phyloP scores from a whole-genome alignment of 2,329 filamentous ascomycete genomes.

The Seiridium unicorne region DNA sequence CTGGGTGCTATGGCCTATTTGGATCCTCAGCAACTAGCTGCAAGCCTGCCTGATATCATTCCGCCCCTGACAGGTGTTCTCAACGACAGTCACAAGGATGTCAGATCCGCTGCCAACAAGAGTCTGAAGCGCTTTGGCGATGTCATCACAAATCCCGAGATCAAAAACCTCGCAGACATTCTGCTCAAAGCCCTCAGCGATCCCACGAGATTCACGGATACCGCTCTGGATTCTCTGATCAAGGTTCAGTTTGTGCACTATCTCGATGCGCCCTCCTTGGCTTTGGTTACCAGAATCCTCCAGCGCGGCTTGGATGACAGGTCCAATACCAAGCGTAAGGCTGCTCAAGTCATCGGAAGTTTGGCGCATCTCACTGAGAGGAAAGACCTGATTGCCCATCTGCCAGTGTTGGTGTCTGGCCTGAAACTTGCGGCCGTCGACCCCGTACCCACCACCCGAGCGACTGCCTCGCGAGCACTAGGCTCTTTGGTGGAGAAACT shows the following conservation, averaged over 20 bases:
- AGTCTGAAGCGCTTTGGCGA: constrained; percentile 97
- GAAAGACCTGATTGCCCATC: constrained; percentile 86
- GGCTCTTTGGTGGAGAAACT: constrained; percentile 98
- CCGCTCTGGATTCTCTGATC: constrained; percentile 89
- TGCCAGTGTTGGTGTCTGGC: constrained; percentile 89
- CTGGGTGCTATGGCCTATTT: constrained; percentile 98
- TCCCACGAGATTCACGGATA: constrained; percentile 94
- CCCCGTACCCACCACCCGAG: constrained; percentile 92
- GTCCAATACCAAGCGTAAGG: constrained; percentile 93
- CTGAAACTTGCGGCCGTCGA: constrained; percentile 88
- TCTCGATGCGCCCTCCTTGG: constrained; percentile 93
- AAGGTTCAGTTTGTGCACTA: constrained; percentile 99
- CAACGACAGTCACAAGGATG: constrained; percentile 98
- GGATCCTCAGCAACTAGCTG: constrained; percentile 89
- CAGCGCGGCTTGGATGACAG: constrained; percentile 89
- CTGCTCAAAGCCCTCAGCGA: constrained; percentile 96
- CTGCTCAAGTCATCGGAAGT: constrained; percentile 96
- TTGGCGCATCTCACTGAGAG: constrained; percentile 95
- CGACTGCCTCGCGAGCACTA: constrained; percentile 91
- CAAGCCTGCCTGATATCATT: constrained; percentile 93
- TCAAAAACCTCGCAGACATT: constrained; percentile 87
- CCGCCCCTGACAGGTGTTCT: constrained; percentile 90
- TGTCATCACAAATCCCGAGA: constrained; percentile 96
- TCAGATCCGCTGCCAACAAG: constrained; percentile 86
- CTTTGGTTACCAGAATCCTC: constrained; percentile 90